These are phyloP conservation scores for Epichloe sylvatica DNA, from an alignment of 2,329 filamentous ascomycete genomes.

Conservation along the genomic window DNA sequence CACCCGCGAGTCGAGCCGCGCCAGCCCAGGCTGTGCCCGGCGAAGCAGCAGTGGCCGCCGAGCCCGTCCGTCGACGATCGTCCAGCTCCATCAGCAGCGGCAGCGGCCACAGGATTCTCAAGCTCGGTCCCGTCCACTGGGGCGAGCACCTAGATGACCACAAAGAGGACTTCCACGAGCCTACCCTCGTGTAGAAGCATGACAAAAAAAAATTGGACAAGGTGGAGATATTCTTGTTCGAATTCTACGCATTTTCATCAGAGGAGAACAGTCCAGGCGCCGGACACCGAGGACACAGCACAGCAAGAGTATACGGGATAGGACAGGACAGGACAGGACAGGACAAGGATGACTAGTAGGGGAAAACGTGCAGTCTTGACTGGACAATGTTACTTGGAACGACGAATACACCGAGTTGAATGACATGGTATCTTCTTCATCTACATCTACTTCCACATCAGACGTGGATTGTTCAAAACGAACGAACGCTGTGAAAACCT, in stretches of 20 bases:
- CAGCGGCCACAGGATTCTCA: slow-evolving; percentile 38
- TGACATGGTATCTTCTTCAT: no score
- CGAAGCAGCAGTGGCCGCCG: slow-evolving; percentile 12
- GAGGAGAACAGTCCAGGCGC: not conserved
- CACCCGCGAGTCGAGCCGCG: slow-evolving; percentile 17
- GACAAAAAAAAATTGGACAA: slow-evolving; percentile 22
- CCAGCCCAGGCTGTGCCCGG: slow-evolving; percentile 6
- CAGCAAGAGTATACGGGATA: not conserved
- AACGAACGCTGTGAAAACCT: no score
- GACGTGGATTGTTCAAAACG: no score
- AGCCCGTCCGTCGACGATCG: slow-evolving; percentile 30
- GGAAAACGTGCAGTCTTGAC: no score
- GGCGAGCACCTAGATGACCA: slow-evolving; percentile 44
- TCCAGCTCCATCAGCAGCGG: slow-evolving; percentile 39
- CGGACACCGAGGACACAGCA: not conserved
- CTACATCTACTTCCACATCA: no score
- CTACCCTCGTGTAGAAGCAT: slow-evolving; percentile 14
- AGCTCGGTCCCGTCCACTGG: slow-evolving; percentile 51
- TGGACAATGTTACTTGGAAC: no score
- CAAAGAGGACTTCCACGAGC: slow-evolving; percentile 41
- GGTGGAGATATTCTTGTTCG: not conserved
- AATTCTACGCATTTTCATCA: not conserved
- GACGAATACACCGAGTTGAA: no score
- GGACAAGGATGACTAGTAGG: not conserved
- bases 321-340: not conserved